A percentile compares a stretch with the other conserved stretches of the same genome.
phyloP scores from a whole-genome alignment of 2,329 filamentous ascomycete genomes.

The Penicillium sp. region DNA sequence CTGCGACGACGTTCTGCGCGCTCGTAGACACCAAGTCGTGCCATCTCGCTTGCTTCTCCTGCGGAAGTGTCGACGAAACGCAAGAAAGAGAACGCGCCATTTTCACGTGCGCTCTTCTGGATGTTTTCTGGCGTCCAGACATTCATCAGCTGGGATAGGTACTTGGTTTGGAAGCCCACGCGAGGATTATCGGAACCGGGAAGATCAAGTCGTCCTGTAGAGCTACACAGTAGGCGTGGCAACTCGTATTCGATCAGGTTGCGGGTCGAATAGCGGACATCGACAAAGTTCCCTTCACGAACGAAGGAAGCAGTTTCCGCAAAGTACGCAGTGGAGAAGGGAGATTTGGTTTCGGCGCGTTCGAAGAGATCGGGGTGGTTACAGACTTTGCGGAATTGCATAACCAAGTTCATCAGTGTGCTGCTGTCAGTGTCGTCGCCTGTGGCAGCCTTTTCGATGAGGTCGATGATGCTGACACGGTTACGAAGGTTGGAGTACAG shows the following conservation, averaged over 20 bases:
- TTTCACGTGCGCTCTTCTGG: conserved; percentile 57
- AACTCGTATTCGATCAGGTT: conserved; percentile 81
- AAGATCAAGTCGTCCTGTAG: conserved; percentile 72
- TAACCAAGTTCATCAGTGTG: conserved; percentile 97
- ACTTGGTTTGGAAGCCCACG: conserved; percentile 78
- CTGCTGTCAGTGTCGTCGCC: conserved; percentile 94
- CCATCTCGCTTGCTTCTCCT: conserved; percentile 67
- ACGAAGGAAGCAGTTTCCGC: conserved; percentile 95
- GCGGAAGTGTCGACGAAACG: conserved; percentile 78
- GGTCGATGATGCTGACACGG: conserved; percentile 97
- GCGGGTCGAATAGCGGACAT: conserved; percentile 82
- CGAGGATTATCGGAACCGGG: conserved; percentile 68
- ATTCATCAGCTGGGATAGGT: conserved; percentile 78
- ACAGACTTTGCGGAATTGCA: conserved; percentile 99
- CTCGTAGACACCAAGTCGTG: conserved; percentile 68
- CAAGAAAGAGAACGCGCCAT: conserved; percentile 80
- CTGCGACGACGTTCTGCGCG: conserved; percentile 62
- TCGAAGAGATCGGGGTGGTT: conserved; percentile 98
- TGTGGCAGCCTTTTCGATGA: conserved; percentile 93
- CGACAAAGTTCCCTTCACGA: conserved; percentile 76
- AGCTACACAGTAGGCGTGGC: conserved; percentile 77
- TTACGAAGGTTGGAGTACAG: conserved; percentile 91
- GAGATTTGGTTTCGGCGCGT: conserved; percentile 84
- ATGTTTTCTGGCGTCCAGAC: conserved; percentile 84
- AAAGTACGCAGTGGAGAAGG: conserved; percentile 79